Evolutionary conservation across 2,329 filamentous ascomycete genomes (phyloP).

Genomic region (Alternaria atra): DNA sequence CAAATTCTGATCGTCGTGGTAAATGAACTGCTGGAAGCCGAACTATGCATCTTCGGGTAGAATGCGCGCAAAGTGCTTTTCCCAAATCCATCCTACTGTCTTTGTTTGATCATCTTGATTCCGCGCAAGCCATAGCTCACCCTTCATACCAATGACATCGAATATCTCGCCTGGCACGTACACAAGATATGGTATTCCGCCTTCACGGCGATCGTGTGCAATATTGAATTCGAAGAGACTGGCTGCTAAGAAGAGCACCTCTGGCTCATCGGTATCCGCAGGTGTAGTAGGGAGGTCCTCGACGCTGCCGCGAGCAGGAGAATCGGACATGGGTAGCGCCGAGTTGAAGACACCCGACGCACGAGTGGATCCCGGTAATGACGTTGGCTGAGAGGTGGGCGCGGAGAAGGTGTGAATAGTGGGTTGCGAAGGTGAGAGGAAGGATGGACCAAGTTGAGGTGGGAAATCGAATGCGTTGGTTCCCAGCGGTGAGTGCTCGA

Average conservation of each 20-base stretch:
- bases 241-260: slow-evolving; percentile 88
- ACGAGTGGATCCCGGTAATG: slow-evolving; percentile 53
- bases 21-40: background rate
- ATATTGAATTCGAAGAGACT: slow-evolving; percentile 98
- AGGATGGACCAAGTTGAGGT: slow-evolving; percentile 39
- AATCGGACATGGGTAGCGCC: slow-evolving; percentile 80
- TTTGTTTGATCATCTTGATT: slow-evolving; percentile 90
- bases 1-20: background rate
- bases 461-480: slow-evolving; percentile 34
- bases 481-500: slow-evolving; percentile 26
- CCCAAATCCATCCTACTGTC: slow-evolving; percentile 97
- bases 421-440: slow-evolving; percentile 35
- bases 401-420: slow-evolving; percentile 29
- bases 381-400: slow-evolving; percentile 30
- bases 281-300: slow-evolving; percentile 42
- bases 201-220: slow-evolving; percentile 87
- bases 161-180: slow-evolving; percentile 87
- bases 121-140: slow-evolving; percentile 95
- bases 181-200: slow-evolving; percentile 93
- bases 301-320: slow-evolving; percentile 35
- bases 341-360: slow-evolving; percentile 86
- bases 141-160: slow-evolving; percentile 88
- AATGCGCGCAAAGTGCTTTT: slow-evolving; percentile 80
- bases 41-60: slow-evolving; percentile 47
- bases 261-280: slow-evolving; percentile 66